Evolutionary conservation across 805 yeast species (phyloP).

Genomic region (Candida sakaeoensis): DNA sequence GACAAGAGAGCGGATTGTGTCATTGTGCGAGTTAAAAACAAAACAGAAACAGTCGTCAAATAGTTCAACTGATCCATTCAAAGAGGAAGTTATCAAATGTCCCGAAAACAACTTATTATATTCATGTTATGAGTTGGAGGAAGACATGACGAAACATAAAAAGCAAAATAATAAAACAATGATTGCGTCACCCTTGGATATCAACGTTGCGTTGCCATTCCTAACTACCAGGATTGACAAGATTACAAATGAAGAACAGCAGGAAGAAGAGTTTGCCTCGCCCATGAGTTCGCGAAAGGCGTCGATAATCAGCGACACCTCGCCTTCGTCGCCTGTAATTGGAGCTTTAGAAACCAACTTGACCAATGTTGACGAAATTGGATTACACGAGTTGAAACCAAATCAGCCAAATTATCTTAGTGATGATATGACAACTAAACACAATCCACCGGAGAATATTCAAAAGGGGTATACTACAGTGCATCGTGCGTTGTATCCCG

Average conservation of each 20-base stretch:
- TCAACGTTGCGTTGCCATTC: slow-evolving; percentile 42
- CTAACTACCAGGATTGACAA: slow-evolving; percentile 37
- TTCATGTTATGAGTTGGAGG: slow-evolving; percentile 45
- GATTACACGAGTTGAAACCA: slow-evolving; percentile 20
- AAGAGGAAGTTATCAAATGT: slow-evolving; percentile 58
- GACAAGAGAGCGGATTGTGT: slow-evolving; percentile 49
- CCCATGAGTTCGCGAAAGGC: slow-evolving; percentile 25
- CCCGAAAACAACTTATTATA: slow-evolving; percentile 59
- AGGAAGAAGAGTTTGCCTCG: background rate
- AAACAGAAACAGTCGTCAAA: slow-evolving; percentile 30
- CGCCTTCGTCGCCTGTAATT: slow-evolving; percentile 32
- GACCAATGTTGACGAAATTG: slow-evolving; percentile 20
- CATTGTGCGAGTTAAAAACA: slow-evolving; percentile 63
- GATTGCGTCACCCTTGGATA: slow-evolving; percentile 42
- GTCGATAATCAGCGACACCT: slow-evolving; percentile 16
- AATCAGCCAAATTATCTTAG: slow-evolving; percentile 27
- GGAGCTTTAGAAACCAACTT: slow-evolving; percentile 40
- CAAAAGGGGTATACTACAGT: slow-evolving; percentile 34
- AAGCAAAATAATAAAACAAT: slow-evolving; percentile 15
- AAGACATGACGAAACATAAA: slow-evolving; percentile 4
- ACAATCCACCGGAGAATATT: slow-evolving; percentile 21
- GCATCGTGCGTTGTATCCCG: slow-evolving; percentile 52
- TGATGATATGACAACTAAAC: slow-evolving; percentile 17
- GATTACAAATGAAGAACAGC: slow-evolving; percentile 15
- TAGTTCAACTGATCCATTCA: slow-evolving; percentile 42